Percentiles rank a stretch among this genome's conserved stretches.
Evolutionary conservation across 139 green algal genomes (phyloP).

Genomic region (Eudorina sp.): DNA sequence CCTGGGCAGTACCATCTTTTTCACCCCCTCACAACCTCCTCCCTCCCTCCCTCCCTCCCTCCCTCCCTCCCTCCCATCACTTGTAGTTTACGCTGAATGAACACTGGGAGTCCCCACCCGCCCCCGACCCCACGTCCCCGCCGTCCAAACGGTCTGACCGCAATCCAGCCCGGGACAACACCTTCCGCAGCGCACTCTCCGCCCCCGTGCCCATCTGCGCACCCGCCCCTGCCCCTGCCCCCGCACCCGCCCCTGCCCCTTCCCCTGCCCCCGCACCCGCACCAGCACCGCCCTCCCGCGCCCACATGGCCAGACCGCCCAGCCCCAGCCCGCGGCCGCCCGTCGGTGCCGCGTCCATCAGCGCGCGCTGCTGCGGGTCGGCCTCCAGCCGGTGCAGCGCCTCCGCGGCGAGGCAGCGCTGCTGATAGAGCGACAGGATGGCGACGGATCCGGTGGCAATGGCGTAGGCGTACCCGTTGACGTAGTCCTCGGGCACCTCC

Average conservation of each 20-base stretch:
- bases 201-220: not conserved
- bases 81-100: not conserved
- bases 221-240: not conserved
- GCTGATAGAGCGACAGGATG: conserved; percentile 56
- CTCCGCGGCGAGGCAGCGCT: conserved; percentile 42
- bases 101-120: not conserved
- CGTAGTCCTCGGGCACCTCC: conserved; percentile 65
- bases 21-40: too few species aligned
- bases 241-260: not conserved
- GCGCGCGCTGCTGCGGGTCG: not conserved
- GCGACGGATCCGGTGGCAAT: conserved; percentile 61
- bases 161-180: too few species aligned
- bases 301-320: conserved; percentile 31
- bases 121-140: not conserved
- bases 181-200: too few species aligned
- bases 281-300: not conserved
- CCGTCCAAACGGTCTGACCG: not conserved
- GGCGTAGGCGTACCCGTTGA: conserved; percentile 71
- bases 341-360: not conserved
- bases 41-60: too few species aligned
- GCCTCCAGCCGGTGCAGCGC: not conserved
- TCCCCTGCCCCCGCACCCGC: not conserved
- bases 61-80: too few species aligned
- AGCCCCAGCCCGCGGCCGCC: not conserved
- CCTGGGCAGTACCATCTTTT: too few species aligned